phyloP scores from a whole-genome alignment of 495 filamentous ascomycete species.

The Penicillium paxilli region DNA sequence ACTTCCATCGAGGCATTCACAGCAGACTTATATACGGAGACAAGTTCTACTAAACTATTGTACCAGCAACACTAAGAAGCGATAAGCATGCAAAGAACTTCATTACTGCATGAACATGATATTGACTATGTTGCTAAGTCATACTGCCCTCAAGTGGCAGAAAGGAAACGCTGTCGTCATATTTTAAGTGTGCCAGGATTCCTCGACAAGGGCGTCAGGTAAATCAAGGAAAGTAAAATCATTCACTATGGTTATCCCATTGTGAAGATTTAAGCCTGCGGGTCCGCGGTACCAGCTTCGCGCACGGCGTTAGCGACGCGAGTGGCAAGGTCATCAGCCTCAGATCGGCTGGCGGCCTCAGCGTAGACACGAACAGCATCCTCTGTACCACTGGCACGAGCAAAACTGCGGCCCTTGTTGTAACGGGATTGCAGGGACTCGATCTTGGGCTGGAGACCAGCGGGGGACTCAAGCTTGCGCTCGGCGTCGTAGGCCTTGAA shows the following conservation, averaged over 20 bases:
- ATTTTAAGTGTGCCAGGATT: not conserved
- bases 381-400: conserved; percentile 90
- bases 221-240: not conserved
- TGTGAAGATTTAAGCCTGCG: conserved; percentile 1
- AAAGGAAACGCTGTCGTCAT: conserved; percentile 8
- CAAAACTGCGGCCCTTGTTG: conserved; percentile 86
- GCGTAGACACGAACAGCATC: conserved; percentile 96
- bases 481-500: conserved; percentile 93
- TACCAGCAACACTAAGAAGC: not conserved
- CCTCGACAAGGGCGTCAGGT: not conserved
- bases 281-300: conserved; percentile 37
- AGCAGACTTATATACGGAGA: no score
- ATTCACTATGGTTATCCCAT: not conserved
- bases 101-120: conserved; percentile 16
- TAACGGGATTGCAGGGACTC: conserved; percentile 86
- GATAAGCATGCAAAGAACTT: conserved; percentile 8
- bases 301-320: conserved; percentile 74
- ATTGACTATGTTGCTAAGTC: conserved; percentile 11
- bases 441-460: conserved; percentile 78
- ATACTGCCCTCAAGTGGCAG: not conserved
- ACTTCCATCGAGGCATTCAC: no score
- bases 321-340: conserved; percentile 83
- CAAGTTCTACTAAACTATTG: no score
- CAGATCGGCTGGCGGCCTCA: conserved; percentile 83
- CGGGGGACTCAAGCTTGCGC: conserved; percentile 76